Evolutionary conservation across 2,329 filamentous ascomycete species (phyloP), one percentile per base, ranked within the genome.

Genomic region (Ceratocystis smalleyi): DNA sequence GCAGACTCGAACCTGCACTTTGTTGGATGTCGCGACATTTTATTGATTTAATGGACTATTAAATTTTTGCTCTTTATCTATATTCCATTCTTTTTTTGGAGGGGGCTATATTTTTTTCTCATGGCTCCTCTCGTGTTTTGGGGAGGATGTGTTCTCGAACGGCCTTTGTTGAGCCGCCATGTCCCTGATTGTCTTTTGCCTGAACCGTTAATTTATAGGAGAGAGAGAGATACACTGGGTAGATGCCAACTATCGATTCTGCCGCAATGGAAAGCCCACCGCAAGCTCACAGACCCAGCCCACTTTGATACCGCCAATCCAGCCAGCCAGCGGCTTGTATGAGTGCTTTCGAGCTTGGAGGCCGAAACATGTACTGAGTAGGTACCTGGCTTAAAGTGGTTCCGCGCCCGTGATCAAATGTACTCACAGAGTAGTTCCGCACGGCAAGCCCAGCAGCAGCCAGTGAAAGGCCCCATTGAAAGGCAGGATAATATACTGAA

Each of bases 151-250:
- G 51, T 55, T 55, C 51, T 55, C 51, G 51, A 55, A 55, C 24
- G 51, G 51, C 51, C 51, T 55, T 55, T 55, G 51, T 55, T 55
- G 51, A 55, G 51, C 51, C 51, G 51, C 51, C 51, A 30, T 55
- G 51, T 55, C 30, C 24, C 27, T 27, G 51, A 12, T 32, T 12
- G 17, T 30, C 17, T n/a, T 49, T 49, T 49, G 4, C n/a, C 32
- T 55, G 10, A 15, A 12, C 15, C 30, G 5, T 30, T 12, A 7
- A 55, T 55, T 55, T 55, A 55, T 55, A 55, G 51, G 17, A 32
- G 24, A 30, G 17, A 19, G 43, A 12, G 35, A 40, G 35, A 40
- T 40, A 12, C 35, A 40, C 12, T 12, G 35, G 45, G 45, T 49
- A 49, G 45, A 49, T 22, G 35, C 35, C 35, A 40, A 47, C 43